A percentile compares a stretch with the other conserved stretches of the same genome.
Evolutionary conservation across 805 yeast species (phyloP).

Genomic region (Wickerhamomyces pijperi): DNA sequence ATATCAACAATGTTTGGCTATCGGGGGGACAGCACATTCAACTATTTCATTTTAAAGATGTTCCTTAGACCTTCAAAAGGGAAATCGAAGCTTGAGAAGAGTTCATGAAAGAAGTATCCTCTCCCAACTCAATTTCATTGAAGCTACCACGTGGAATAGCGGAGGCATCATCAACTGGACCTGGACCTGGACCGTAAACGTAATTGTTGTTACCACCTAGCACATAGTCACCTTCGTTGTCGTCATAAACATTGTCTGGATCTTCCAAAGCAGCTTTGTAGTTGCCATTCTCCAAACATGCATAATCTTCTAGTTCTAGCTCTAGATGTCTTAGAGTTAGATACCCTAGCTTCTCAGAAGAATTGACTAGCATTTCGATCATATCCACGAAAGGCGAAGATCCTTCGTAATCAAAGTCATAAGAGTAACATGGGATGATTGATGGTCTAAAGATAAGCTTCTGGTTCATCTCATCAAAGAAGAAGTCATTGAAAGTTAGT

Average conservation of each 20-base stretch:
- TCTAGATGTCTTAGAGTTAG: constrained; percentile 22
- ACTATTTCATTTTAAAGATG: no score
- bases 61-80: constrained; percentile 3
- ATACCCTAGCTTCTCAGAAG: constrained; percentile 5
- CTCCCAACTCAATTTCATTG: not conserved
- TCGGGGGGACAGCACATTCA: no score
- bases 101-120: constrained; percentile 6
- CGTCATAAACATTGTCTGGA: not conserved
- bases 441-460: constrained; percentile 15
- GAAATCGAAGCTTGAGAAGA: constrained; percentile 2
- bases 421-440: constrained; percentile 14
- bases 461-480: constrained; percentile 9
- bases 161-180: not conserved
- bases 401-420: constrained; percentile 15
- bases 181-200: not conserved
- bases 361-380: constrained; percentile 7
- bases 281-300: constrained; percentile 15
- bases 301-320: constrained; percentile 22
- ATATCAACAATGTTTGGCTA: no score
- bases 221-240: not conserved
- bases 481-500: constrained; percentile 12
- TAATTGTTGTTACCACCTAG: not conserved
- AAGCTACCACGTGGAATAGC: not conserved
- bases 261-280: constrained; percentile 8
- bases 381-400: constrained; percentile 2